These are phyloP conservation scores for Phytophthora lateralis DNA, from an alignment of 352 stramenopile species.

Conservation along the genomic window DNA sequence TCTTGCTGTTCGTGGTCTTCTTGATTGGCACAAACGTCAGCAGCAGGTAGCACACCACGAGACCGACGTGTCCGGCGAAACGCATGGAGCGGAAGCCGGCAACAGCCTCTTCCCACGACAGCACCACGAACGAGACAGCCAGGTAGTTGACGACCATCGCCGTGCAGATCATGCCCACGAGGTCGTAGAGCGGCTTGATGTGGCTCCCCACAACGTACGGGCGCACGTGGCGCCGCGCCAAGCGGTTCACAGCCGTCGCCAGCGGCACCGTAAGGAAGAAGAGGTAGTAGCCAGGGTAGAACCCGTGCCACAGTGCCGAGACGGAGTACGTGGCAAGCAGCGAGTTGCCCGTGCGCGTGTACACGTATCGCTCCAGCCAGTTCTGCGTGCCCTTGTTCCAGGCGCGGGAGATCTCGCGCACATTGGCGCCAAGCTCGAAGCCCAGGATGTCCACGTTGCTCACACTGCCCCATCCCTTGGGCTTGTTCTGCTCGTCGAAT, in stretches of 20 bases:
- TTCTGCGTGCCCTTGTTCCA: constrained; percentile 98
- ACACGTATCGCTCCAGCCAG: constrained; percentile 97
- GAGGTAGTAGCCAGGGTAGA: constrained; percentile 98
- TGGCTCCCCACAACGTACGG: constrained; percentile 49
- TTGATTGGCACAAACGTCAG: constrained; percentile 50
- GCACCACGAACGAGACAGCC: constrained; percentile 69
- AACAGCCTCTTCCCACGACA: constrained; percentile 64
- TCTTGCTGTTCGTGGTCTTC: constrained; percentile 37
- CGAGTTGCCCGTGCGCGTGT: constrained; percentile 94
- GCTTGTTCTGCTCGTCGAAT: constrained; percentile 85
- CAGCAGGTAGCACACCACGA: constrained; percentile 45
- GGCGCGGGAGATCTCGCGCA: constrained; percentile 85
- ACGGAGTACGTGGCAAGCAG: constrained; percentile 94
- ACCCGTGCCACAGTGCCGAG: constrained; percentile 98
- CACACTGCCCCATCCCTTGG: constrained; percentile 92
- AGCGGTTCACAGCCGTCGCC: constrained; percentile 70
- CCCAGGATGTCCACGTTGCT: constrained; percentile 96
- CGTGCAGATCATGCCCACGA: constrained; percentile 58
- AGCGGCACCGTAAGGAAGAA: constrained; percentile 89
- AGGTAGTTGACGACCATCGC: constrained; percentile 76
- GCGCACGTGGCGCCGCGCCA: constrained; percentile 58
- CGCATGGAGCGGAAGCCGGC: constrained; percentile 57
- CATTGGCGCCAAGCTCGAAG: constrained; percentile 93
- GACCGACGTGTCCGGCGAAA: constrained; percentile 60
- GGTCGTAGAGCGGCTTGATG: constrained; percentile 67